Evolutionary conservation across 257 asterid species (phyloP), one percentile per base, ranked within the genome.

Genomic region (Nicotiana tomentosiformis): DNA sequence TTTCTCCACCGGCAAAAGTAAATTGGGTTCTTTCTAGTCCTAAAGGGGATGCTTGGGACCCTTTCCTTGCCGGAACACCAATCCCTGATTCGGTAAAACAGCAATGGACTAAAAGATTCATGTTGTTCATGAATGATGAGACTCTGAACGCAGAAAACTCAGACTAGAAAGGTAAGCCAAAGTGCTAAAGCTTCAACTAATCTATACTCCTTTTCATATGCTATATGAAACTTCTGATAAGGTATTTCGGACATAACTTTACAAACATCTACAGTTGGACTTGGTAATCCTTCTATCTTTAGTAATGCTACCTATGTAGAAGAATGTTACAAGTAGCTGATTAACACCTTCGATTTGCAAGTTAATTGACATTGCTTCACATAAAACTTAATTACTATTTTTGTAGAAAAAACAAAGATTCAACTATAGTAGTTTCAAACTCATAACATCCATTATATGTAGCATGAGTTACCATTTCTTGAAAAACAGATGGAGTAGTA

Each of bases 1-100:
- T 70, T n/a, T 76, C 72, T 66, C 90, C 90, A 6, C 98, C 97
- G 5, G 82, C 69, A 83, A 89, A 91, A 87, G 94, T 93, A 29
- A 92, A 88, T 61, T 95, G 98, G 97, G 94, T 92, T 81, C 88
- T 95, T 43, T 90, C 88, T 83, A 92, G 89, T 87, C 66, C 93
- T 39, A 84, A 56, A 80, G 98, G 93, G 74, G 93, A 90, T 55
- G 81, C 66, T 3, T 95, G 97, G 98, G 90, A 88, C 79, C 88
- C 98, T 39, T 90, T 88, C 84, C 86, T 95, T 65, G 72, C 83
- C 0, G 93, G 88, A 57, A 64, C 85, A 10, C 79, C 67, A 78
- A 83, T 93, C 83, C 90, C 96, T 1, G 94, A 89, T 62, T 80
- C 91, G 39, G 92, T 92, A 51, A 90, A 90, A 89, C 86, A 92